These are phyloP conservation scores for Asterophora parasitica DNA, from an alignment of 768 basidiomycete species.

Conservation along the genomic window DNA sequence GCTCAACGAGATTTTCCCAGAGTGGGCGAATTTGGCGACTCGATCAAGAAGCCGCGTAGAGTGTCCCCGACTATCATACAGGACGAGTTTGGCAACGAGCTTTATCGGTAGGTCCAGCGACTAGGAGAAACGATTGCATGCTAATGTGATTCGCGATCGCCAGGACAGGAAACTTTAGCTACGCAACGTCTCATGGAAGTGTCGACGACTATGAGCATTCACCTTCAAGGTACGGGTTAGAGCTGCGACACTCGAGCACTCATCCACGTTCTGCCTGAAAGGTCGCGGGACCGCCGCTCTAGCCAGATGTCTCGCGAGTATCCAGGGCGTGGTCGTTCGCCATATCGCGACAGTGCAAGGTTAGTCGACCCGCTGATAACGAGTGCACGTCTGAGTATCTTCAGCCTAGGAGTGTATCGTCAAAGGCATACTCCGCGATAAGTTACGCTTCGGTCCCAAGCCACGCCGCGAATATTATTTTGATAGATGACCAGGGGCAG, in stretches of 20 bases:
- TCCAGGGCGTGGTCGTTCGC: background rate
- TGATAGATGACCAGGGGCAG: constrained; percentile 29
- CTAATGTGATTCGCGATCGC: background rate
- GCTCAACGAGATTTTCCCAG: constrained; percentile 22
- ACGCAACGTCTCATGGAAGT: background rate
- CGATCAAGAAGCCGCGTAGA: constrained; percentile 7
- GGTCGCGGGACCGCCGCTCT: background rate
- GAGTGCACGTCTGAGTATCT: background rate
- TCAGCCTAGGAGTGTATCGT: constrained; percentile 1
- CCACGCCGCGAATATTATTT: constrained; percentile 25
- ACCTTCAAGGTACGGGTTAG: background rate
- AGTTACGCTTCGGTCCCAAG: constrained; percentile 23
- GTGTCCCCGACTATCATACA: constrained; percentile 46
- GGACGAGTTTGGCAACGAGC: constrained; percentile 52
- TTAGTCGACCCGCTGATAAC: background rate
- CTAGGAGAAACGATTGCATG: background rate
- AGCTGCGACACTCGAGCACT: background rate
- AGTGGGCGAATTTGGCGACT: constrained; percentile 46
- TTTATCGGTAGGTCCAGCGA: constrained; percentile 42
- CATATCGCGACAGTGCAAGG: background rate
- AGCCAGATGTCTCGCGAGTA: background rate
- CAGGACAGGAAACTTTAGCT: constrained; percentile 16
- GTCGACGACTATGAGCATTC: background rate
- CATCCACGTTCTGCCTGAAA: background rate
- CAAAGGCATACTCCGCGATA: constrained; percentile 5